Evolutionary conservation across 495 filamentous ascomycete species (phyloP), one percentile per base, ranked within the genome.

Genomic region (Penicillium goetzii): DNA sequence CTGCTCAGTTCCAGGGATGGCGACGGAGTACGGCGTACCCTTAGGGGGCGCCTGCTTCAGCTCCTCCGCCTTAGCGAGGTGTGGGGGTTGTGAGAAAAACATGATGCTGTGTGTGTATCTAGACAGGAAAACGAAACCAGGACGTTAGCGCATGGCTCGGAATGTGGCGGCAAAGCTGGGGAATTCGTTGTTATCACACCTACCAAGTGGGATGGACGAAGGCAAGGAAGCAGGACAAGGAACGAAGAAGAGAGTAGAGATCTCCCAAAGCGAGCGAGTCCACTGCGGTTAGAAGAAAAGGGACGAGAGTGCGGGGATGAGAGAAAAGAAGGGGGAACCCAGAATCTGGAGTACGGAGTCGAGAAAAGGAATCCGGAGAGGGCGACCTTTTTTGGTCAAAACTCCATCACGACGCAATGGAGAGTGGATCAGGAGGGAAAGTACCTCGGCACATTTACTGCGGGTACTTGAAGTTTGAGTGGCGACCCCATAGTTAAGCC

Each of bases 1-100:
- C 60, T 83, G 76, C 78, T 92, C 84, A 32, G 88, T 87, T 58
- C 90, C 91, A 7, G 92, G 88, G 33, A 99, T 60, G 17, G 90
- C 78, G 4, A 97, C 80, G 36, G 79, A 80, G 65, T 81, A 84
- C 2, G 82, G 79, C 19, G 61, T 71, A 10, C 81, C 80, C 43
- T 77, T 77, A 10, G 80, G 81, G 49, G 81, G 80, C 26, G 74
- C 74, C 54, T 76, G 56, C 45, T 66, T 69, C 32, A 81, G 70
- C 61, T 84, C 77, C 47, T 74, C 72, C 14, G 81, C 79, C 58
- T 76, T 75, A 41, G 73, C 72, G 47, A 83, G 69, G 36, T 83
- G 76, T 26, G 72, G 12, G 10, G 78, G 77, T 45, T 74, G 70
- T 26, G 76, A 77, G 65, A 74, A 80, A n/a, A 82, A 75, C 78